A percentile compares a stretch with the other conserved stretches of the same genome.
Conservation (phyloP, 2,329 filamentous ascomycete genomes). For the Aspergillus arachidicola region DNA sequence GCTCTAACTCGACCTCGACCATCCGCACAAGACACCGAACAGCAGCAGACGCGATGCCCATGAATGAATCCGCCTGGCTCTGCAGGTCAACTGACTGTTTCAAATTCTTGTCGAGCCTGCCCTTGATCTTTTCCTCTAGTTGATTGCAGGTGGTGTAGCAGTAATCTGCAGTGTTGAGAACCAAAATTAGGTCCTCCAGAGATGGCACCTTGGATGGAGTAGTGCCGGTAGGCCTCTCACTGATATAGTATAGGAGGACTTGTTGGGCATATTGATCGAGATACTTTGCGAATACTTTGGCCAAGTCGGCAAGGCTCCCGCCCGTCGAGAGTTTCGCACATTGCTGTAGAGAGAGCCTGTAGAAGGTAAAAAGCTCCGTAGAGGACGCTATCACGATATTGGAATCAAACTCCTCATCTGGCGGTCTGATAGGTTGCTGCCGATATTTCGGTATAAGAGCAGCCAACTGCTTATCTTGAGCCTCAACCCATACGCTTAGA, state of each 20-base stretch:
- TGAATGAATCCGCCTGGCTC: slow-evolving; percentile 90
- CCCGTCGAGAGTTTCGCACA: slow-evolving; percentile 95
- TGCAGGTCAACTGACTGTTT: slow-evolving; percentile 80
- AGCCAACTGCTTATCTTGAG: slow-evolving; percentile 86
- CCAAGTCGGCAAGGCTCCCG: slow-evolving; percentile 80
- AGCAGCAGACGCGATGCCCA: slow-evolving; percentile 88
- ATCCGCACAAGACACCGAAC: slow-evolving; percentile 81
- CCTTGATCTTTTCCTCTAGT: slow-evolving; percentile 91
- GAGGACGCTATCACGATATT: slow-evolving; percentile 91
- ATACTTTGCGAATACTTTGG: slow-evolving; percentile 85
- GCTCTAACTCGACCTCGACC: slow-evolving; percentile 80
- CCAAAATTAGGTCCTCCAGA: slow-evolving; percentile 77
- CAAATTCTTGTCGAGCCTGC: slow-evolving; percentile 80
- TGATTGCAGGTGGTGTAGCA: slow-evolving; percentile 93
- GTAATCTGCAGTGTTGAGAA: slow-evolving; percentile 96
- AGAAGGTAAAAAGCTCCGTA: slow-evolving; percentile 96
- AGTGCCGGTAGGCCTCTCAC: slow-evolving; percentile 59
- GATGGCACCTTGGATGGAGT: slow-evolving; percentile 54
- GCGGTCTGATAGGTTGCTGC: slow-evolving; percentile 73
- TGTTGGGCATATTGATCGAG: slow-evolving; percentile 94
- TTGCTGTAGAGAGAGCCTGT: slow-evolving; percentile 87
- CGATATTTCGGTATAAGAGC: slow-evolving; percentile 85
- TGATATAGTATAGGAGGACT: slow-evolving; percentile 74
- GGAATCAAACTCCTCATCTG: slow-evolving; percentile 88
- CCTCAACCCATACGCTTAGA: slow-evolving; percentile 94